A percentile compares a stretch with the other conserved stretches of the same genome.
These are phyloP conservation scores for Nepenthes gracilis DNA, from an alignment of 148 eudicot species.

Conservation along the genomic window DNA sequence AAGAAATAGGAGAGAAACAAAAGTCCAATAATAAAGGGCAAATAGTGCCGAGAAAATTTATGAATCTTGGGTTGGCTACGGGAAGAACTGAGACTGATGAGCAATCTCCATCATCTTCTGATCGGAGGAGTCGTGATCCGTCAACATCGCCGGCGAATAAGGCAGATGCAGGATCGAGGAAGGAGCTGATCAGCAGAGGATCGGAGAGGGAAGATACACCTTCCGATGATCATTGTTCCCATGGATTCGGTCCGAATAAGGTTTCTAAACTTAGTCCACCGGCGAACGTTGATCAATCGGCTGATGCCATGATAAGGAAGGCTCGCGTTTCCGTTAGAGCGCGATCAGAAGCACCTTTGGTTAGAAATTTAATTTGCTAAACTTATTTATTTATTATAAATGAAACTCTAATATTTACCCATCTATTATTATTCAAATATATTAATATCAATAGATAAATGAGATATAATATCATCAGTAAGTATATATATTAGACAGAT, in stretches of 20 bases:
- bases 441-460: no score
- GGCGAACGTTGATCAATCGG: conserved; percentile 6
- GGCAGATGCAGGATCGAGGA: conserved; percentile 8
- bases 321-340: conserved; percentile 35
- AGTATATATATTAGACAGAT: no score
- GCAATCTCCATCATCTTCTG: conserved; percentile 16
- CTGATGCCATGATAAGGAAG: conserved; percentile 30
- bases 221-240: neutral
- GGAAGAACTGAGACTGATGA: conserved; percentile 11
- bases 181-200: conserved; percentile 1
- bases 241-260: conserved; percentile 8
- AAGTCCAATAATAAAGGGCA: neutral
- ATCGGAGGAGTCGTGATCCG: conserved; percentile 10
- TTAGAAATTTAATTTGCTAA: neutral
- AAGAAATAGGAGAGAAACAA: neutral
- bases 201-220: neutral
- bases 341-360: conserved; percentile 29
- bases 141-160: conserved; percentile 10
- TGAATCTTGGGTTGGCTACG: conserved; percentile 32
- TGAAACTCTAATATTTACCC: no score
- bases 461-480: no score
- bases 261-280: conserved; percentile 6
- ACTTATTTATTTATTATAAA: no score
- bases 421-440: no score
- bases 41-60: conserved; percentile 33